Conservation (phyloP, 352 stramenopile species). For the Pythium biforme region DNA sequence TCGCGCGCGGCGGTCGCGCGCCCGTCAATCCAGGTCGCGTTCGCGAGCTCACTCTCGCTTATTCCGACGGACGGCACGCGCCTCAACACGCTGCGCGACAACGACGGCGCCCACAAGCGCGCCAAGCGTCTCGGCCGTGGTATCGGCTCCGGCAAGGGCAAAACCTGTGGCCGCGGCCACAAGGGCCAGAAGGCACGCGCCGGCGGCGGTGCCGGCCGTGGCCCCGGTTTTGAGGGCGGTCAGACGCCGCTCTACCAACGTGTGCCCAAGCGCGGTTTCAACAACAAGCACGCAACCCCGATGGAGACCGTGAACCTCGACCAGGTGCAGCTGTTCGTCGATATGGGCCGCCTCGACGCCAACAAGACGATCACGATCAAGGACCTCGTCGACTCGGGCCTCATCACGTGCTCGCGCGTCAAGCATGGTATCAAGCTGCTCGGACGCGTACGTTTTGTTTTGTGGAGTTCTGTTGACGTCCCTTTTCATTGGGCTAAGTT, state of each 20-base stretch:
- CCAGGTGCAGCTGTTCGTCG: conserved; percentile 94
- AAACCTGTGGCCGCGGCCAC: conserved; percentile 95
- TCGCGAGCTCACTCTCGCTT: conserved; percentile 53
- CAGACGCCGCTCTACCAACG: conserved; percentile 97
- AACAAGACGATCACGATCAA: conserved; percentile 94
- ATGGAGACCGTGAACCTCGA: conserved; percentile 94
- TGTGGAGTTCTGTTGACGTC: too few species aligned
- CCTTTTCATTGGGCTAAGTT: too few species aligned
- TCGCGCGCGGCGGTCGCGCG: neutral
- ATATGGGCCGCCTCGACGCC: conserved; percentile 94
- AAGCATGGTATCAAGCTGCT: conserved; percentile 97
- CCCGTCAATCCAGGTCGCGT: conserved; percentile 21
- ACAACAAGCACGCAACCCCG: conserved; percentile 88
- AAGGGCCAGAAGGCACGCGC: conserved; percentile 96
- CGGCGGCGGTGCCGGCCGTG: conserved; percentile 77
- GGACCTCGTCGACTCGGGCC: conserved; percentile 80
- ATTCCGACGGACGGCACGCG: conserved; percentile 59
- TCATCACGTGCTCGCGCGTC: conserved; percentile 90
- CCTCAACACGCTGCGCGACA: conserved; percentile 86
- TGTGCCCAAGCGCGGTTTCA: conserved; percentile 98
- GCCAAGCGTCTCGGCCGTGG: conserved; percentile 90
- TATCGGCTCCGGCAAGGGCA: conserved; percentile 92
- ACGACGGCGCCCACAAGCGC: conserved; percentile 86
- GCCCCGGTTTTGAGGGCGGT: conserved; percentile 96
- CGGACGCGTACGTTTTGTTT: conserved; percentile 41